Percentiles rank a stretch among this genome's conserved stretches.
Conservation (phyloP, 495 filamentous ascomycete species). For the Penicillium ochrochloron region DNA sequence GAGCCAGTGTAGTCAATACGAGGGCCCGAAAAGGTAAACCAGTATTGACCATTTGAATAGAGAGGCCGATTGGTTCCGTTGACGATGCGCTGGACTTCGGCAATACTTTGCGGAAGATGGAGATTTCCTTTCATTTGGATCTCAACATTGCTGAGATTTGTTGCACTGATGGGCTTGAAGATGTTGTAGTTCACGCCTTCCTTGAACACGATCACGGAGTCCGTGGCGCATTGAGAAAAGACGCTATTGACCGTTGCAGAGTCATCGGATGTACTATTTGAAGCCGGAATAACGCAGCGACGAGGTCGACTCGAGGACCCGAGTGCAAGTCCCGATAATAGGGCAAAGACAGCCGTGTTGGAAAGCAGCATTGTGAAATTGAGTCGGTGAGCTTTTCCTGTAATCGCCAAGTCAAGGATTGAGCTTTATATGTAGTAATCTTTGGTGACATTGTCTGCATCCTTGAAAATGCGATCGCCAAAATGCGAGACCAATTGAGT, state of each 20-base stretch:
- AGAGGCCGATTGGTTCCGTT: conserved; percentile 26
- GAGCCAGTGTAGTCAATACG: conserved; percentile 40
- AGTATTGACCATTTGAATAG: conserved; percentile 27
- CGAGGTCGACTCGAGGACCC: conserved; percentile 20
- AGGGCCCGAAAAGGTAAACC: conserved; percentile 43
- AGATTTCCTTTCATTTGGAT: conserved; percentile 47
- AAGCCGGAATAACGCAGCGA: conserved; percentile 28
- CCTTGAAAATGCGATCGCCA: conserved; percentile 7
- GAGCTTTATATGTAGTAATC: background rate
- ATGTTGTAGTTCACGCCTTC: conserved; percentile 46
- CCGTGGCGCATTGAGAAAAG: conserved; percentile 38
- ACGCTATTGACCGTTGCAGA: conserved; percentile 35
- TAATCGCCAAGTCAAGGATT: background rate
- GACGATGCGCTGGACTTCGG: conserved; percentile 38
- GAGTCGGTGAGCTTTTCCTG: background rate
- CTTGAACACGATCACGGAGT: conserved; percentile 42
- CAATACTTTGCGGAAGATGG: conserved; percentile 44
- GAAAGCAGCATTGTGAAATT: conserved; percentile 18
- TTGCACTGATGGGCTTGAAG: conserved; percentile 41
- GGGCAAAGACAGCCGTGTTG: background rate
- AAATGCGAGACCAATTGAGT: conserved; percentile 11
- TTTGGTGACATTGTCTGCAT: background rate
- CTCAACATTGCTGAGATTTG: conserved; percentile 45
- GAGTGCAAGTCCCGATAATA: conserved; percentile 16
- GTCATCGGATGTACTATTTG: conserved; percentile 42